Conservation (phyloP, 768 basidiomycete species). For the Thelephora ganbajun region DNA sequence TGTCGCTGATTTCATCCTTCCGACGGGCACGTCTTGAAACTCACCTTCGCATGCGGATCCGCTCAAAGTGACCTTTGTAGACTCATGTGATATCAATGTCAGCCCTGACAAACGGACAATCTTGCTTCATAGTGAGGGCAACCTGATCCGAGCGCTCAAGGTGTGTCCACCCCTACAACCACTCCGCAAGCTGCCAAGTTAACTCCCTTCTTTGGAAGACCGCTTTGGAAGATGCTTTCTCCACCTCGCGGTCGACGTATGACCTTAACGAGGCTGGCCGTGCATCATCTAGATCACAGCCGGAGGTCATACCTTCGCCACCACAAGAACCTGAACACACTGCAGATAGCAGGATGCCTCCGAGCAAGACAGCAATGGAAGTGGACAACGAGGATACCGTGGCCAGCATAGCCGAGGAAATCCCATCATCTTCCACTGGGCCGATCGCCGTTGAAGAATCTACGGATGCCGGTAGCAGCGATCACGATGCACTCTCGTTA, state of each 20-base stretch:
- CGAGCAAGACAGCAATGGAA: too few relatives aligned
- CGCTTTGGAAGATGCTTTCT: slow-evolving; percentile 55
- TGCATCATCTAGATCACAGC: not conserved
- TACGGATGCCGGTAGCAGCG: too few relatives aligned
- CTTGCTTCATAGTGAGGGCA: slow-evolving; percentile 76
- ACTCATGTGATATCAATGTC: slow-evolving; percentile 83
- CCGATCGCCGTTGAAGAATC: too few relatives aligned
- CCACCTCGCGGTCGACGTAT: slow-evolving; percentile 61
- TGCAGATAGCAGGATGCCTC: not conserved
- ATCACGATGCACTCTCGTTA: too few relatives aligned
- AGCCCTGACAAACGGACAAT: slow-evolving; percentile 96
- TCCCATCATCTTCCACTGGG: too few relatives aligned
- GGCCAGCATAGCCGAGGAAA: too few relatives aligned
- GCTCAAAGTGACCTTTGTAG: slow-evolving; percentile 24
- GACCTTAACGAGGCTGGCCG: slow-evolving; percentile 23
- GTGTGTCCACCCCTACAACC: slow-evolving; percentile 25
- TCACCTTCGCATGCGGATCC: not conserved
- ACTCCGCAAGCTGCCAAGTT: not conserved
- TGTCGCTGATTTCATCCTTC: slow-evolving; percentile 71
- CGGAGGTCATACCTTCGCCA: not conserved
- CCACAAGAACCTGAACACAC: not conserved
- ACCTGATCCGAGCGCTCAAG: slow-evolving; percentile 66
- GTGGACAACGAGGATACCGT: too few relatives aligned
- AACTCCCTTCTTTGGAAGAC: slow-evolving; percentile 23
- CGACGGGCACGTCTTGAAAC: slow-evolving; percentile 41